Conservation (phyloP, 2,329 filamentous ascomycete species). For the Calonectria fujianensis region DNA sequence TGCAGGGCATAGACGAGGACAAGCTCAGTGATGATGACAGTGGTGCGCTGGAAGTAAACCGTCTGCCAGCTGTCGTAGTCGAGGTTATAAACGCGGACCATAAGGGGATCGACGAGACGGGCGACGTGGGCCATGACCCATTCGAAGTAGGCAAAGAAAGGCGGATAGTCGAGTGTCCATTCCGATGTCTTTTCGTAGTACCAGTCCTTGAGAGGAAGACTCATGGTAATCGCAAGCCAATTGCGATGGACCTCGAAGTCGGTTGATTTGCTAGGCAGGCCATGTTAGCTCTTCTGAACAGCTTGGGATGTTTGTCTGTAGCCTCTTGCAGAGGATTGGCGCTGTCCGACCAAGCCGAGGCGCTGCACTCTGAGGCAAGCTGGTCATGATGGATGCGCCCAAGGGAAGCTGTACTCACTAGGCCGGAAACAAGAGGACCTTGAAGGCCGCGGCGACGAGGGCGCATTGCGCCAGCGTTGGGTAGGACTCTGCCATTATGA, state of each 20-base stretch:
- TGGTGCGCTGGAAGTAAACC: conserved; percentile 92
- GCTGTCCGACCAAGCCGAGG: conserved; percentile 7
- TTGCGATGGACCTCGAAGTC: conserved; percentile 99
- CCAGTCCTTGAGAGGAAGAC: conserved; percentile 90
- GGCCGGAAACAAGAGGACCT: conserved; percentile 93
- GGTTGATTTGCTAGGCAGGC: conserved; percentile 87
- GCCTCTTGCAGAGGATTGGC: background rate
- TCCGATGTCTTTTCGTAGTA: conserved; percentile 98
- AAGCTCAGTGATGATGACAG: conserved; percentile 90
- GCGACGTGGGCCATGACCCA: conserved; percentile 91
- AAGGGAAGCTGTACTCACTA: conserved; percentile 79
- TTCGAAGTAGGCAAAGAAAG: conserved; percentile 98
- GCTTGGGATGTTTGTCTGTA: background rate
- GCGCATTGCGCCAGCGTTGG: conserved; percentile 94
- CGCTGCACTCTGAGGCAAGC: background rate
- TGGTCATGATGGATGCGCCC: conserved; percentile 20
- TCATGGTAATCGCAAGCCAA: conserved; percentile 97
- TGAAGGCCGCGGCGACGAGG: conserved; percentile 89
- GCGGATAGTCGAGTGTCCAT: conserved; percentile 99
- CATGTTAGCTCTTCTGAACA: conserved; percentile 21
- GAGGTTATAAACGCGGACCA: conserved; percentile 88
- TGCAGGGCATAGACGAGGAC: conserved; percentile 89
- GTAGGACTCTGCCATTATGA: conserved; percentile 84
- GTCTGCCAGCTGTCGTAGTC: conserved; percentile 95
- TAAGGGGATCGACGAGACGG: conserved; percentile 83